Percentiles rank a stretch among this genome's conserved stretches.
These are phyloP conservation scores for Barnettozyma pratensis DNA, from an alignment of 805 yeast species.

Conservation along the genomic window DNA sequence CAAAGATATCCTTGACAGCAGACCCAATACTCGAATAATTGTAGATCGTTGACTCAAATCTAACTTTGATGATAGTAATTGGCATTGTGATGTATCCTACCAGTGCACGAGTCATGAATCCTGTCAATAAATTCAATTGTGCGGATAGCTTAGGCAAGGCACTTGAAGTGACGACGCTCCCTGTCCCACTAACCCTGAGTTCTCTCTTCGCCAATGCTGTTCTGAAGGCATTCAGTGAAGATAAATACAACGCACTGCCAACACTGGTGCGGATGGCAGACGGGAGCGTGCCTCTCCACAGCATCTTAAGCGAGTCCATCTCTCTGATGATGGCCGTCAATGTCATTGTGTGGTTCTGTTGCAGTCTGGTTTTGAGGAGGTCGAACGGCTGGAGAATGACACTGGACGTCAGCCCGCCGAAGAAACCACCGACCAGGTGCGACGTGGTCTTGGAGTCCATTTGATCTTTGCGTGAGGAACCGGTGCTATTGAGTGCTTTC, in stretches of 20 bases:
- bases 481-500: too few relatives aligned
- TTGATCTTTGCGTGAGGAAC: too few relatives aligned
- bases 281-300: conserved; percentile 95
- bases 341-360: conserved; percentile 43
- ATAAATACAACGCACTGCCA: conserved; percentile 83
- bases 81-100: conserved; percentile 95
- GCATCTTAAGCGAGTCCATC: conserved; percentile 35
- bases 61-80: conserved; percentile 80
- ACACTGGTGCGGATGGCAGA: conserved; percentile 85
- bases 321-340: conserved; percentile 32
- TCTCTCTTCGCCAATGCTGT: conserved; percentile 35
- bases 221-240: conserved; percentile 63
- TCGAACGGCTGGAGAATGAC: conserved; percentile 84
- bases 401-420: conserved; percentile 81
- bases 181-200: conserved; percentile 5
- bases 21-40: conserved; percentile 57
- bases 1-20: conserved; percentile 54
- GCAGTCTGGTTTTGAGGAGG: conserved; percentile 80
- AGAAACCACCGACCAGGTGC: conserved; percentile 76
- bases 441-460: conserved; percentile 1
- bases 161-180: conserved; percentile 22
- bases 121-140: conserved; percentile 65
- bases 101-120: conserved; percentile 70
- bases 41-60: conserved; percentile 81
- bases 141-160: conserved; percentile 69